A percentile compares a stretch with the other conserved stretches of the same genome.
phyloP scores from a whole-genome alignment of 164 flowering plant genomes.

The Dillenia suffruticosa region DNA sequence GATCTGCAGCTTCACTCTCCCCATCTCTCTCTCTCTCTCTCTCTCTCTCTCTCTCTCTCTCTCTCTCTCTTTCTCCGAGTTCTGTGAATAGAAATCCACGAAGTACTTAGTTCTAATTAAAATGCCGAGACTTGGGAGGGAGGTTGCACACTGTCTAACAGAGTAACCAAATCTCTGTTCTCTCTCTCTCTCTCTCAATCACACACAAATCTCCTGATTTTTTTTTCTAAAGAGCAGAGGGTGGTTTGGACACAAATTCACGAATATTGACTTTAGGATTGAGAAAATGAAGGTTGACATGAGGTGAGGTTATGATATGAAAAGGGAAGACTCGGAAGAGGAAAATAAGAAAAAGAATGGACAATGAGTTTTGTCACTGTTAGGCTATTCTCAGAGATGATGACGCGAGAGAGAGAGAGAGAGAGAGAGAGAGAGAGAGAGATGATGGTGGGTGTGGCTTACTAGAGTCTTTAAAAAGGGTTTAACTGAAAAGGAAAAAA shows the following conservation, averaged over 20 bases:
- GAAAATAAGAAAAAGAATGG: background rate
- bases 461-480: too few species aligned
- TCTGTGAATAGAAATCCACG: too few species aligned
- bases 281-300: background rate
- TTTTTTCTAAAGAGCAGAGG: background rate
- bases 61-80: background rate
- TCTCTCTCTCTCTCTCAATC: background rate
- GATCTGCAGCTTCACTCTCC: slow-evolving; percentile 50
- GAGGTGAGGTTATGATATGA: background rate
- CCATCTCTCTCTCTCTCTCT: slow-evolving; percentile 24
- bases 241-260: background rate
- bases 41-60: slow-evolving; percentile 39
- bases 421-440: slow-evolving; percentile 1
- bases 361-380: slow-evolving; percentile 17
- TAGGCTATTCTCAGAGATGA: slow-evolving; percentile 18
- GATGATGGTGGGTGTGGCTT: slow-evolving; percentile 4
- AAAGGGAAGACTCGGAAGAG: background rate
- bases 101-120: too few species aligned
- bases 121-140: too few species aligned
- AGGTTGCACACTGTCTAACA: too few species aligned
- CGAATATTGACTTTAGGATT: background rate
- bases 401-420: background rate
- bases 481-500: too few species aligned
- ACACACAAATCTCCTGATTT: background rate
- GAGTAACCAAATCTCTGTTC: background rate